These are phyloP conservation scores for Paspalum vaginatum DNA, from an alignment of 176 grass and related monocot genomes.

Conservation along the genomic window DNA sequence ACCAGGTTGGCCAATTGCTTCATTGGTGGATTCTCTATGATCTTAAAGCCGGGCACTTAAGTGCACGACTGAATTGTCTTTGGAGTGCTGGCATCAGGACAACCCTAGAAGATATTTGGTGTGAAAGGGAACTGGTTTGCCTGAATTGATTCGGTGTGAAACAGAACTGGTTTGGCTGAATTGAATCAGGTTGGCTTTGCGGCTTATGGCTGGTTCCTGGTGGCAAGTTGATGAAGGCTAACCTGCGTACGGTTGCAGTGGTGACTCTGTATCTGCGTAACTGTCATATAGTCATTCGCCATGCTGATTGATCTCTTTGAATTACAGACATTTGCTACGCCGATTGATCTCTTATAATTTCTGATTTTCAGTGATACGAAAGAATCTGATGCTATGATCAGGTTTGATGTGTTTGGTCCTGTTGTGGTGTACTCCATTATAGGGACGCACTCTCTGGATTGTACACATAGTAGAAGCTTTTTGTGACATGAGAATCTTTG, in stretches of 20 bases:
- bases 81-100: background rate
- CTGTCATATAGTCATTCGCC: no score
- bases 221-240: background rate
- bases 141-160: slow-evolving; percentile 2
- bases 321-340: background rate
- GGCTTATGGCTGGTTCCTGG: background rate
- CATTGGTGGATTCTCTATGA: background rate
- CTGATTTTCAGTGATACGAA: background rate
- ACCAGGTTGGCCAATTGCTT: slow-evolving; percentile 18
- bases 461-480: background rate
- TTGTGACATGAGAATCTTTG: background rate
- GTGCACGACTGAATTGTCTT: background rate
- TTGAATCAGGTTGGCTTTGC: background rate
- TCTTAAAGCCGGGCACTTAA: background rate
- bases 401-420: background rate
- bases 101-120: slow-evolving; percentile 8
- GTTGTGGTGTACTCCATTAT: background rate
- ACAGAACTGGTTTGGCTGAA: no score
- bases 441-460: background rate
- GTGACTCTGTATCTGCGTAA: no score
- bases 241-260: no score
- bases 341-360: background rate
- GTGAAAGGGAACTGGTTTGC: background rate
- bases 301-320: no score
- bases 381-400: background rate